Base-by-base conservation (phyloP, 2,329 filamentous ascomycete species). In the Amylocarpus encephaloides region DNA sequence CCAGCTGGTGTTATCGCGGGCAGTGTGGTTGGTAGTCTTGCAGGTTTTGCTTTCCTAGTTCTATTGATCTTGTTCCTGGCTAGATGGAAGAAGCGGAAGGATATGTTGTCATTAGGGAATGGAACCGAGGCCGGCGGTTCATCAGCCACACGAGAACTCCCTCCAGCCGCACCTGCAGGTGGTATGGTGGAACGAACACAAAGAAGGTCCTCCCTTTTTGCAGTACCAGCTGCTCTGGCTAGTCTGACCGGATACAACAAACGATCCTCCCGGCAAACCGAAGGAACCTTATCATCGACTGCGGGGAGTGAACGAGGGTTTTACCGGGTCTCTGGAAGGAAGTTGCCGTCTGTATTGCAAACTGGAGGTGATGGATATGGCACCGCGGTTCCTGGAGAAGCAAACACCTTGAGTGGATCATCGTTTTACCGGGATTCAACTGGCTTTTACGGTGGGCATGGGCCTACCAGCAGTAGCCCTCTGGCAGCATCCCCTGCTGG, bases 251-350 rank as follows among this genome's bases (percentile, higher is more conserved):
- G 70, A 30, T 63, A 62, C 6, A 59, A 62, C 22, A 75, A 73
- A 60, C 46, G 62, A 54, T 54, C 44, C 54, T 65, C 45, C 41
- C 49, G 67, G 53, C 54, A 64, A 56, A 56, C 67, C 53, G 51
- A 63, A 52, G 45, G 59, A 56, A 59, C 64, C 55, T 43, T 62
- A 35, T 60, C 62, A 33, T 61, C 61, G 13, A 63, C 64, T 38
- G 69, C 70, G 33, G 66, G 63, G 19, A 73, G 70, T 26, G 80
- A 85, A 61, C 70, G 72, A 53, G 78, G 80, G 0, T 86, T 86
- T 63, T 78, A 83, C 54, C 77, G 80, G 29, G 76, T 86, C 2
- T 82, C 82, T 5, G 82, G 82, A 53, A 75, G 76, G 60, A 85
- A 85, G 60, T 64, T 86, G 50, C 77, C 79, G 3, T 80, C 82